A percentile compares a stretch with the other conserved stretches of the same genome.
Conservation (phyloP, 1,284 basidiomycete genomes). For the Naganishia cerealis region DNA sequence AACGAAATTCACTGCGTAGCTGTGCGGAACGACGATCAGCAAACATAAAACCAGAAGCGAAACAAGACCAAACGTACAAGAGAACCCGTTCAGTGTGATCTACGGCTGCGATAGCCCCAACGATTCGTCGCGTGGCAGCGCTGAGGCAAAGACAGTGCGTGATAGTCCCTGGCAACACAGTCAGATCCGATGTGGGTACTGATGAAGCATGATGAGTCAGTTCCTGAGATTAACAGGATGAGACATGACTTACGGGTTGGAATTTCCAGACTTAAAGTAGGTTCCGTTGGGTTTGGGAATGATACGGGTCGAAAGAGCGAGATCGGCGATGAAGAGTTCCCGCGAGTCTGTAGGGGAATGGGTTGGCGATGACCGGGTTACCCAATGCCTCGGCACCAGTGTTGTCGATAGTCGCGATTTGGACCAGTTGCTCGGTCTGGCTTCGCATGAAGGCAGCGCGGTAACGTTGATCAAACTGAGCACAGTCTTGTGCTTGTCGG, state of each 20-base stretch:
- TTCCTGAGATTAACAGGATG: conserved; percentile 53
- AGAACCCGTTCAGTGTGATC: conserved; percentile 87
- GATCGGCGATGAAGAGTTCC: conserved; percentile 72
- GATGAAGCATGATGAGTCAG: background rate
- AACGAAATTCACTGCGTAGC: conserved; percentile 87
- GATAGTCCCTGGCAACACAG: conserved; percentile 92
- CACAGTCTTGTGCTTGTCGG: conserved; percentile 86
- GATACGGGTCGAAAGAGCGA: conserved; percentile 63
- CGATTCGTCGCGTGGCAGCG: conserved; percentile 86
- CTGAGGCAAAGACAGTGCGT: conserved; percentile 97
- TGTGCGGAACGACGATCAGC: conserved; percentile 46
- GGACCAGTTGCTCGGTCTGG: conserved; percentile 78
- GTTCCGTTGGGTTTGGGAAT: conserved; percentile 86
- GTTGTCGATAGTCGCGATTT: conserved; percentile 85
- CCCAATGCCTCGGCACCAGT: conserved; percentile 81
- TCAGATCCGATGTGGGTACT: conserved; percentile 88
- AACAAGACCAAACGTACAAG: conserved; percentile 61
- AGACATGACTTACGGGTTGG: conserved; percentile 60
- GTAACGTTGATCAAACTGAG: conserved; percentile 78
- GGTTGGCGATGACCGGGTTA: conserved; percentile 82
- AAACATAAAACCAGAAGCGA: background rate
- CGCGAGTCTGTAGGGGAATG: conserved; percentile 76
- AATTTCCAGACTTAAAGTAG: conserved; percentile 95
- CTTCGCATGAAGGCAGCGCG: conserved; percentile 79
- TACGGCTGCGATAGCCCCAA: conserved; percentile 91